Evolutionary conservation across 2,329 filamentous ascomycete genomes (phyloP).

Genomic region (Calonectria pseudoreteaudii): DNA sequence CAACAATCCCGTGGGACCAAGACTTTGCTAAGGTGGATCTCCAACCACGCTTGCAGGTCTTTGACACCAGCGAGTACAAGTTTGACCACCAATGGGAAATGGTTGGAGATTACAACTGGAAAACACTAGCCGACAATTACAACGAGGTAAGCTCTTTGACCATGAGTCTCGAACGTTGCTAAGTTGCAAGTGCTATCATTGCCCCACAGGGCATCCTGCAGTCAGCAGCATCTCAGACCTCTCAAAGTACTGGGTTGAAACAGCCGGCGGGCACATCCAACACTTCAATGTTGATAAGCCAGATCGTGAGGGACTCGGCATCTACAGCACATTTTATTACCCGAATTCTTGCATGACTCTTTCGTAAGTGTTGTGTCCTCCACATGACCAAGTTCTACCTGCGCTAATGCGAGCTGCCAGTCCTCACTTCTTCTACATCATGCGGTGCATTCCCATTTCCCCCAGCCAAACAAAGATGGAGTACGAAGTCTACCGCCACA

Average conservation of each 20-base stretch:
- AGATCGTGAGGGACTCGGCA: constrained; percentile 56
- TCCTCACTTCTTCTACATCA: constrained; percentile 67
- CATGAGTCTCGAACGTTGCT: not conserved
- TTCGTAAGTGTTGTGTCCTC: constrained; percentile 50
- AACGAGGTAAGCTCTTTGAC: constrained; percentile 53
- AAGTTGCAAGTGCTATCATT: constrained; percentile 64
- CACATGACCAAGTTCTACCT: rapidly evolving
- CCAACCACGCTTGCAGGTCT: constrained; percentile 56
- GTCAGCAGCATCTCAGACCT: constrained; percentile 66
- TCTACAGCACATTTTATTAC: constrained; percentile 60
- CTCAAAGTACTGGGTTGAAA: constrained; percentile 63
- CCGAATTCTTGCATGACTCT: constrained; percentile 62
- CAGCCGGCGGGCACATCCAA: constrained; percentile 59
- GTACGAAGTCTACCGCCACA: constrained; percentile 63
- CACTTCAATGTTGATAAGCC: constrained; percentile 59
- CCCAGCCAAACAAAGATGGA: constrained; percentile 24
- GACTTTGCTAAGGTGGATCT: constrained; percentile 60
- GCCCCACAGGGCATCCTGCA: constrained; percentile 67
- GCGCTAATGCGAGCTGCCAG: not conserved
- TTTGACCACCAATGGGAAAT: constrained; percentile 69
- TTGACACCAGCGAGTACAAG: constrained; percentile 61
- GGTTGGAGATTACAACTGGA: constrained; percentile 68
- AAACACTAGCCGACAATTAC: constrained; percentile 70
- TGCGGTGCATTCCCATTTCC: constrained; percentile 66
- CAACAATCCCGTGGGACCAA: constrained; percentile 61